Base-by-base conservation (phyloP, 179 eudicot species). In the Camellia oleifera region DNA sequence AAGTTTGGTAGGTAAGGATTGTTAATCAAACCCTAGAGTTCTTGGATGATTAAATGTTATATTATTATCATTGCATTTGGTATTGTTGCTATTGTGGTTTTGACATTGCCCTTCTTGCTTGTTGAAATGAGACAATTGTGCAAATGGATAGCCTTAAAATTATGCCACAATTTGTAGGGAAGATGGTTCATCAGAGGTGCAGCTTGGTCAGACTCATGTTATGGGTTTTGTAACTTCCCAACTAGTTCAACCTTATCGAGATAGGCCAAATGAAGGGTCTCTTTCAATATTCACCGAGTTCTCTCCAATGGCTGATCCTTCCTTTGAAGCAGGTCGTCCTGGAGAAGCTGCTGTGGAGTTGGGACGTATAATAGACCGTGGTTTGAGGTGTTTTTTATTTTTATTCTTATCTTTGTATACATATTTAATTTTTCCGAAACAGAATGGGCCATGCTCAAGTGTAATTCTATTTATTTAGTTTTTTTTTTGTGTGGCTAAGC, bases 241-340 rank as follows among this genome's bases (percentile, higher is more conserved):
- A 67, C 81, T 92, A 46, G 92, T 87, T 86, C 97, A 90, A 77
- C 98, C 98, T 72, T 94, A 91, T 82, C 77, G 85, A 69, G 98
- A 94, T 80, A 87, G 93, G 82, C 92, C 92, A 48, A 94, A 94
- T 86, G 98, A 94, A 92, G 97, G 97, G 76, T 85, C 89, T 57
- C 92, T 94, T 84, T 80, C 90, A 69, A 88, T 94, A 45, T 93
- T 72, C 72, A 94, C 97, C 0, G 97, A 94, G 82, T 94, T 94
- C 75, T 94, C 98, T 77, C 97, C 97, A 17, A 91, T 94, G 98
- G 97, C 97, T 74, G 97, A 93, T 83, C 97, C 97, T 40, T 91
- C 97, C 32, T 94, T 88, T 89, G 98, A 94, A 80, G 79, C 86
- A 15, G 97, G 97, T 52, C 91, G 94, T 77, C 98, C 94, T 67